Percentiles rank a stretch among this genome's conserved stretches.
phyloP scores from a whole-genome alignment of 2,329 filamentous ascomycete species.

The Hypoxylon sp. region DNA sequence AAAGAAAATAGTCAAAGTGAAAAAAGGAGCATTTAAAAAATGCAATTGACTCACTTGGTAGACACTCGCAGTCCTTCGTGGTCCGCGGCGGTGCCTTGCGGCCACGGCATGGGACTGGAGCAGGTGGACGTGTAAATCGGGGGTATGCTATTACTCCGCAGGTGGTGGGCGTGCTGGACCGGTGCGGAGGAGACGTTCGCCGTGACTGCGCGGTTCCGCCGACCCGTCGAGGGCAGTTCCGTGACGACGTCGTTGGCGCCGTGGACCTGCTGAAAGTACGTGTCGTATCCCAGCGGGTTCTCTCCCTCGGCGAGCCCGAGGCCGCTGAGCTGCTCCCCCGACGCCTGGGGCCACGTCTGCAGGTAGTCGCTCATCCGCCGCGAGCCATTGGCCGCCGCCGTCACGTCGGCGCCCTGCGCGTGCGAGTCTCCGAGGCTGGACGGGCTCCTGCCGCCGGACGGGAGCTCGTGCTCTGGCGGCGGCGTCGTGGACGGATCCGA shows the following conservation, averaged over 20 bases:
- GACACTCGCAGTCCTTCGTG: constrained; percentile 39
- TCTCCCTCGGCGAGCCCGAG: constrained; percentile 42
- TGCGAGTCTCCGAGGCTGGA: constrained; percentile 35
- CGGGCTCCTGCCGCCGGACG: constrained; percentile 40
- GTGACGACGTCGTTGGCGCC: constrained; percentile 38
- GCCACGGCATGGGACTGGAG: constrained; percentile 41
- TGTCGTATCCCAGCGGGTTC: constrained; percentile 39
- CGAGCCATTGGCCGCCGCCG: constrained; percentile 32
- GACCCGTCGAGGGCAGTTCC: constrained; percentile 35
- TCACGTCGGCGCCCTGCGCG: constrained; percentile 25
- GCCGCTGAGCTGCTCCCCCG: constrained; percentile 39
- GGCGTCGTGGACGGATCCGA: constrained; percentile 40
- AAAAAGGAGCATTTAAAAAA: no score
- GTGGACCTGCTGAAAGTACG: constrained; percentile 38
- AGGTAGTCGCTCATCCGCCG: constrained; percentile 42
- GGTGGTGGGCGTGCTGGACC: constrained; percentile 37
- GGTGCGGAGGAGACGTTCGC: constrained; percentile 33
- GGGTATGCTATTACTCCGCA: constrained; percentile 44
- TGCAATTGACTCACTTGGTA: constrained; percentile 33
- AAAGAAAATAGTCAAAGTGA: not conserved
- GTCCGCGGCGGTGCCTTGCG: constrained; percentile 34
- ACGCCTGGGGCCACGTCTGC: constrained; percentile 40
- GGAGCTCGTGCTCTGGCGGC: constrained; percentile 42
- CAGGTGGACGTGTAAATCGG: constrained; percentile 40
- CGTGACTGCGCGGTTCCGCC: constrained; percentile 40